phyloP scores from a whole-genome alignment of 2,329 filamentous ascomycete genomes.

The Fusarium guadeloupense region DNA sequence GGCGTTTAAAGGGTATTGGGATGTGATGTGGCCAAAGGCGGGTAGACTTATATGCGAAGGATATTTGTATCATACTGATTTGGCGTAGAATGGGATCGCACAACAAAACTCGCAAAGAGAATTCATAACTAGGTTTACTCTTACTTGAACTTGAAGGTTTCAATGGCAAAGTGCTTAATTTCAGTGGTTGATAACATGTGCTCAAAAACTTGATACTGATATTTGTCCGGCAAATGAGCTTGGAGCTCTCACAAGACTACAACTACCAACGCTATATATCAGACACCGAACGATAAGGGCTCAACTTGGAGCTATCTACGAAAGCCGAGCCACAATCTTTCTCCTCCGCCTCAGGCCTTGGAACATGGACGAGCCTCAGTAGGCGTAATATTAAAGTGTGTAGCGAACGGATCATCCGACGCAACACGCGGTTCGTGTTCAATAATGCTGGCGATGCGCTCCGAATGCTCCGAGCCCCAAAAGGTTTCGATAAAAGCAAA shows the following conservation, averaged over 20 bases:
- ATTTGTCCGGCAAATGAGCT: neutral
- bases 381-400: conserved; percentile 37
- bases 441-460: conserved; percentile 56
- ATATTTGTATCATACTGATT: conserved; percentile 45
- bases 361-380: conserved; percentile 36
- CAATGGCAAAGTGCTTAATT: neutral
- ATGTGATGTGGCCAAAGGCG: conserved; percentile 26
- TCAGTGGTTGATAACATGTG: too few relatives aligned
- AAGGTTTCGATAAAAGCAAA: conserved; percentile 52
- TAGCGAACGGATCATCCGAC: conserved; percentile 45
- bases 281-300: too few relatives aligned
- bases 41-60: conserved; percentile 32
- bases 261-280: too few relatives aligned
- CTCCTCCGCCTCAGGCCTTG: neutral
- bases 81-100: conserved; percentile 40
- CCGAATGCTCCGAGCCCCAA: conserved; percentile 60
- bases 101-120: conserved; percentile 24
- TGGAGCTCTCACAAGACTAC: neutral
- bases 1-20: conserved; percentile 45
- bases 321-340: neutral
- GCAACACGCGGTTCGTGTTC: conserved; percentile 59
- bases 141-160: conserved; percentile 14
- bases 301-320: neutral
- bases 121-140: conserved; percentile 17
- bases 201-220: neutral